phyloP scores from a whole-genome alignment of 495 filamentous ascomycete species.

The Corynascus novoguineensis region DNA sequence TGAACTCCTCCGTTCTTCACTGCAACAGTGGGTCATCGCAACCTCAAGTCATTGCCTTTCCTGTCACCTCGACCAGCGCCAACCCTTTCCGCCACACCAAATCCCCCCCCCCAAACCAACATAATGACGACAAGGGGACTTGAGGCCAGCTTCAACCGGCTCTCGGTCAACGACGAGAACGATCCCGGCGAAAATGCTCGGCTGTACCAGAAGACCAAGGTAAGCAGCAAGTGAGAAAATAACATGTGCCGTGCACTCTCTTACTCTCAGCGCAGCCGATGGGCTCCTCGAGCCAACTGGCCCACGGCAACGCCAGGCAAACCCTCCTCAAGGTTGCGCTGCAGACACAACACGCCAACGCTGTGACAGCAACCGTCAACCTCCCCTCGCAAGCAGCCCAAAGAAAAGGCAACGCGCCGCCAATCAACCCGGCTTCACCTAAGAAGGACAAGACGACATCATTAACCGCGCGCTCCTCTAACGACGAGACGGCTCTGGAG shows the following conservation, averaged over 20 bases:
- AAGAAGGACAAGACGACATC: constrained; percentile 20
- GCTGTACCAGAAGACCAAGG: constrained; percentile 64
- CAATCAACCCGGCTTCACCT: constrained; percentile 20
- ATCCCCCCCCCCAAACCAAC: not conserved
- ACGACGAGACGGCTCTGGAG: constrained; percentile 49
- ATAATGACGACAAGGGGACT: constrained; percentile 51
- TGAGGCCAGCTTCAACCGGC: constrained; percentile 74
- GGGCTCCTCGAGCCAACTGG: constrained; percentile 50
- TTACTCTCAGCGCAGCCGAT: constrained; percentile 42
- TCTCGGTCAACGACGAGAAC: constrained; percentile 79
- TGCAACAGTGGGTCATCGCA: constrained; percentile 2
- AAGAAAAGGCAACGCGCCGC: constrained; percentile 28
- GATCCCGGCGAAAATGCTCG: constrained; percentile 48
- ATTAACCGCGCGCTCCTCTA: constrained; percentile 33
- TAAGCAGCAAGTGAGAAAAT: constrained; percentile 29
- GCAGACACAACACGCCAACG: constrained; percentile 56
- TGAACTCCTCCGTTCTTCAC: constrained; percentile 1
- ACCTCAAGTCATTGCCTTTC: not conserved
- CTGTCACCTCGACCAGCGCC: not conserved
- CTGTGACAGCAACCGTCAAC: constrained; percentile 55
- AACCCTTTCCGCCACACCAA: not conserved
- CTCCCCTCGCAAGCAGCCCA: constrained; percentile 63
- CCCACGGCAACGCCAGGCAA: constrained; percentile 56
- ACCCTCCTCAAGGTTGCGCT: constrained; percentile 78
- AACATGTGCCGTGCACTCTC: not conserved